Base-by-base conservation (phyloP, 2,329 filamentous ascomycete species). In the Onygena corvina region DNA sequence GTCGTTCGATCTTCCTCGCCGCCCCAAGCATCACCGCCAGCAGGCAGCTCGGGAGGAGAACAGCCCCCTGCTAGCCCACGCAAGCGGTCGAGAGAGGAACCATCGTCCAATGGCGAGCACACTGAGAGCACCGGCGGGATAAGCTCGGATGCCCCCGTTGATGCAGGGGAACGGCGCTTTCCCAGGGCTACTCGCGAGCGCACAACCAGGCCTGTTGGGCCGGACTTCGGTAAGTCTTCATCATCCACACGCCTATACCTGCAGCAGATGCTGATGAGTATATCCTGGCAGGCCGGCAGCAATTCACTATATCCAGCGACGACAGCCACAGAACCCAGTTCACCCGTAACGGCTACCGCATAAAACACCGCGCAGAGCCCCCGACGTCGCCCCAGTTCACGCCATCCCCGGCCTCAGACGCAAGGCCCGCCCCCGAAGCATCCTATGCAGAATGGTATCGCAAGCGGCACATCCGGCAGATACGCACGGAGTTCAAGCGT, bases 1-100 rank as follows among this genome's bases (percentile, higher is more conserved):
- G 49, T 51, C 11, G 25, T 47, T n/a, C 49, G 27, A 36, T 53
- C 38, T 49, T 27, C 20, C 18, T 21, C 20, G 25, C 20, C 21
- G 11, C 9, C 6, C 6, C 36, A 6, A 18, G 25, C 14, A 23
- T 18, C 6, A 18, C 36, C n/a, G 21, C 9, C 36, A 47, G 14
- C 48, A 44, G 11, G 25, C 14, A n/a, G 35, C 25, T 29, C 23
- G 8, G 30, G 27, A 6, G 23, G 14, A 16, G 38, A 42, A 14
- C 18, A 25, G 25, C 30, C 20, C 30, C 25, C 25, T 20, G 14
- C 12, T 5, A 11, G 4, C 14, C 6, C 23, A 3, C 21, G 23
- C 18, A 47, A 35, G 21, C 20, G 33, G 29, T 11, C 20, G 9
- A n/a, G 9, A 21, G 16, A 4, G n/a, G 33, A 47, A 30, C 20